A percentile compares a stretch with the other conserved stretches of the same genome.
These are phyloP conservation scores for Phallus indusiatus DNA, from an alignment of 768 basidiomycete species.

Conservation along the genomic window DNA sequence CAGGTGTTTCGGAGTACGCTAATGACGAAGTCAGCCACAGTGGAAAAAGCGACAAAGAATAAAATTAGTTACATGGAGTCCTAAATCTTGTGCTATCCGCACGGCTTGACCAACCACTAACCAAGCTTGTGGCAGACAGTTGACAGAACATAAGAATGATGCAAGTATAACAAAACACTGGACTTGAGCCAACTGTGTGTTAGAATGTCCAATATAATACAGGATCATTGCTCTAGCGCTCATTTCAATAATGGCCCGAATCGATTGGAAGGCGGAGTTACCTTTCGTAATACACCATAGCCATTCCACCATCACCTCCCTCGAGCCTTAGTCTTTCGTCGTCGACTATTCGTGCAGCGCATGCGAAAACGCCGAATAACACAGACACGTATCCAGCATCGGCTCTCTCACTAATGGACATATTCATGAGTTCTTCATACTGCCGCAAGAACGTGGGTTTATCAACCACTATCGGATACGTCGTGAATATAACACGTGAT, in stretches of 20 bases:
- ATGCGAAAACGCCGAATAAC: conserved; percentile 86
- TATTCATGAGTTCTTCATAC: conserved; percentile 72
- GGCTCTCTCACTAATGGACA: conserved; percentile 35
- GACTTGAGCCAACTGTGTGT: conserved; percentile 77
- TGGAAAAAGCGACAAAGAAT: conserved; percentile 2
- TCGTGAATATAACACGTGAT: neutral
- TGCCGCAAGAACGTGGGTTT: conserved; percentile 72
- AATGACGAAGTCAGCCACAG: conserved; percentile 14
- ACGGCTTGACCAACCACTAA: conserved; percentile 86
- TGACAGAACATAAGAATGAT: conserved; percentile 82
- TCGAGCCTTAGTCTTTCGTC: conserved; percentile 50
- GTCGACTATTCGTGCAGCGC: conserved; percentile 68
- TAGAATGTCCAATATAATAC: conserved; percentile 86
- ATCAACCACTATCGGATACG: conserved; percentile 47
- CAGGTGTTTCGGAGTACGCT: conserved; percentile 80
- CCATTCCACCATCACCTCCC: conserved; percentile 75
- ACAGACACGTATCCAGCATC: conserved; percentile 74
- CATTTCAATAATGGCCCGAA: neutral
- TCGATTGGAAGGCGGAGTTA: conserved; percentile 20
- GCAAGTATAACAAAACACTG: conserved; percentile 71
- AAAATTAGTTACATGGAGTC: conserved; percentile 78
- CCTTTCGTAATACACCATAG: conserved; percentile 87
- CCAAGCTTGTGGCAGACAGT: conserved; percentile 93
- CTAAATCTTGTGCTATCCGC: conserved; percentile 82
- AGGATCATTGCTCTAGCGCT: conserved; percentile 67